Evolutionary conservation across 345 rosid genomes (phyloP).

Genomic region (Nasturtium officinale): DNA sequence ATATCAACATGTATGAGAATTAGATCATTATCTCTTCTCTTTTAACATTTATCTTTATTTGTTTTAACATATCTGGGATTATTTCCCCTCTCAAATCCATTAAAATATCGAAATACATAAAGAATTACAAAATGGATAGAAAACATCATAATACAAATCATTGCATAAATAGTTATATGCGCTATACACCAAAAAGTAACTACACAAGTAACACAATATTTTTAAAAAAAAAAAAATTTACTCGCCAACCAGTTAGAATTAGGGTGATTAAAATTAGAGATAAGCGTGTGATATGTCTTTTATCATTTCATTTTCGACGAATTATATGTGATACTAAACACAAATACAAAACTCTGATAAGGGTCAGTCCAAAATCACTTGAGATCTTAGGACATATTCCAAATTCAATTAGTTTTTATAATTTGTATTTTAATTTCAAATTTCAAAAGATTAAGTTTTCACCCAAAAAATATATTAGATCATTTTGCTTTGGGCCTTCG

Average conservation of each 20-base stretch:
- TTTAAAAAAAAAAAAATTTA: too few species aligned
- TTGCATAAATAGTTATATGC: too few species aligned
- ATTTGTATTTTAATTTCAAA: not conserved
- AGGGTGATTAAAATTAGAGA: not conserved
- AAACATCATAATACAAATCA: too few species aligned
- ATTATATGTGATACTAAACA: not conserved
- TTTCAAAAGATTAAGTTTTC: not conserved
- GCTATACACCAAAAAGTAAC: too few species aligned
- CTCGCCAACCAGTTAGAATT: too few species aligned
- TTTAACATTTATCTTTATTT: not conserved
- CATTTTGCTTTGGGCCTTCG: not conserved
- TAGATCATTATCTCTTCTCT: not conserved
- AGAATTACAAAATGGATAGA: too few species aligned
- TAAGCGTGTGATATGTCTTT: not conserved
- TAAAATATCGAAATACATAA: too few species aligned
- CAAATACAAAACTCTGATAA: not conserved
- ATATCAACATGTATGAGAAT: not conserved
- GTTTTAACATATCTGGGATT: not conserved
- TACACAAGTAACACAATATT: too few species aligned
- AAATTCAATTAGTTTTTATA: not conserved
- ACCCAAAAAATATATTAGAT: too few species aligned
- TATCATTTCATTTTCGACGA: too few species aligned
- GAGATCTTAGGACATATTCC: not conserved
- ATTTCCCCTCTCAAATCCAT: too few species aligned
- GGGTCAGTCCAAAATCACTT: not conserved